Evolutionary conservation across 768 basidiomycete genomes (phyloP).

Genomic region (Boletellus emodensis): DNA sequence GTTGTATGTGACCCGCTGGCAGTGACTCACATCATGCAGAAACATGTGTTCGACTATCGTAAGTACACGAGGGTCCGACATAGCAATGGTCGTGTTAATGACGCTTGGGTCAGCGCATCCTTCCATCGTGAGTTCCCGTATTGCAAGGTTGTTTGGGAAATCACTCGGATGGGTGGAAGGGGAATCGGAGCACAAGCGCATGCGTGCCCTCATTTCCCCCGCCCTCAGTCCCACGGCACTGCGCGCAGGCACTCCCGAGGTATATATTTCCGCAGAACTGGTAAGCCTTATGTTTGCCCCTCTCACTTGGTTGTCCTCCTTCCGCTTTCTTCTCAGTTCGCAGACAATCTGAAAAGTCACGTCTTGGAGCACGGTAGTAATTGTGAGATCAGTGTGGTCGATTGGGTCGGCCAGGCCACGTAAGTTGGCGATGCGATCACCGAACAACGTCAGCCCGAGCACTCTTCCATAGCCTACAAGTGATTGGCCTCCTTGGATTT

Average conservation of each 20-base stretch:
- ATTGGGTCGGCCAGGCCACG: constrained; percentile 7
- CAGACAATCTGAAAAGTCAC: constrained; percentile 3
- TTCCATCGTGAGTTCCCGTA: constrained; percentile 1
- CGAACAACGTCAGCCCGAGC: not conserved
- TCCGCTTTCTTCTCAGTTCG: not conserved
- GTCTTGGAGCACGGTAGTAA: not conserved
- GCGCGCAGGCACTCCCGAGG: constrained; percentile 1
- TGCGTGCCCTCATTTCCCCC: constrained; percentile 5
- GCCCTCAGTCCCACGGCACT: constrained; percentile 3
- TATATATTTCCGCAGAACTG: constrained; percentile 4
- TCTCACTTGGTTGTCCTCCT: not conserved
- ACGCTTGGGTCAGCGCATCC: too few relatives aligned
- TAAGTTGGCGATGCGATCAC: not conserved
- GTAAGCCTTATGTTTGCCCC: not conserved
- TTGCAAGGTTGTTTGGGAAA: constrained; percentile 4
- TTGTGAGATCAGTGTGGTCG: constrained; percentile 3
- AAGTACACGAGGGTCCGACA: too few relatives aligned
- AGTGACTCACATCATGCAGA: constrained; percentile 6
- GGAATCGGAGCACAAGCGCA: constrained; percentile 7
- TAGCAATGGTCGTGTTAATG: too few relatives aligned
- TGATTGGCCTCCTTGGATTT: constrained; percentile 5
- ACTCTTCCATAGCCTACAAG: not conserved
- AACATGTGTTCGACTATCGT: constrained; percentile 9
- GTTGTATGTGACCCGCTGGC: constrained; percentile 5
- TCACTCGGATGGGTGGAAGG: constrained; percentile 9